Evolutionary conservation across 352 stramenopile species (phyloP), one percentile per base, ranked within the genome.

Genomic region (Thalassiosira hispida): DNA sequence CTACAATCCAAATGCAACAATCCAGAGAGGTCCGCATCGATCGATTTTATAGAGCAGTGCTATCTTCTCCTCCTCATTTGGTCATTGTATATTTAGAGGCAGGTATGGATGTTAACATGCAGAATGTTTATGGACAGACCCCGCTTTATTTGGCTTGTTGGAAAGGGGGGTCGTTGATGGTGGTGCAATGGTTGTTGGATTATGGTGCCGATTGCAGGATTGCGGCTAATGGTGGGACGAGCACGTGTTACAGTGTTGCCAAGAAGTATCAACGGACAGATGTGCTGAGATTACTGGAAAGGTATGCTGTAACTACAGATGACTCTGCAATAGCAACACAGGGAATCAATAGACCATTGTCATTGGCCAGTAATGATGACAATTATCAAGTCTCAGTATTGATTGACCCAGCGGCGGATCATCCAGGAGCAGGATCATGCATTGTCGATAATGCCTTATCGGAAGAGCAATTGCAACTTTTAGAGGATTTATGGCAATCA

Each of bases 121-220:
- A 55, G 31, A 92, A 93, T 71, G 81, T 87, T 31, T 94, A 92
- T 57, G 83, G 83, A 9, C 88, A 94, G 53, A 89, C 84, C 6
- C 73, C 84, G 11, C 35, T 94, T 12, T 92, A 92, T 72, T 65
- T 92, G 46, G 78, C 82, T 14, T 83, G 73, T 44, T 92, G 82
- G 86, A 77, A 64, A 38, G 31, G n/a, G 44, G 84, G 84, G 25
- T 78, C 82, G 63, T 6, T 61, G 11, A 42, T 66, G 0, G 71
- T 86, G 25, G 70, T 86, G 1, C 4, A 78, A 47, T 42, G 68
- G 18, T 52, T 94, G 2, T 63, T 93, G n/a, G 46, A 91, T 16
- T 85, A 76, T 73, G 86, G 86, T 12, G 84, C 81, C n/a, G 78
- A 89, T 86, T 6, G 42, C 11, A 53, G 6, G 2, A 73, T 85